phyloP scores from a whole-genome alignment of 2,329 filamentous ascomycete species.

The Apiospora hydei region DNA sequence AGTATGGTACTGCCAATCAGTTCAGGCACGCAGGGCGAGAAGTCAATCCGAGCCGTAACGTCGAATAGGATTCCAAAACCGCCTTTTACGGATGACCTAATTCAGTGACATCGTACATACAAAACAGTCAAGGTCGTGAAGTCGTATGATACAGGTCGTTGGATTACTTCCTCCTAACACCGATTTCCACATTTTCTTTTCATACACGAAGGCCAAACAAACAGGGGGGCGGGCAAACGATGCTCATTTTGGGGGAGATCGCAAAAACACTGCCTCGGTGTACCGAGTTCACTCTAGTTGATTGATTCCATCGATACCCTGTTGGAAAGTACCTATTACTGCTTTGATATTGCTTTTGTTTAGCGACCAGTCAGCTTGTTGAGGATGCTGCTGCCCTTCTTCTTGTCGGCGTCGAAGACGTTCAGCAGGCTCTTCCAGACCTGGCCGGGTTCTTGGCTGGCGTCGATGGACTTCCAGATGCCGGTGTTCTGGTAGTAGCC shows the following conservation, averaged over 20 bases:
- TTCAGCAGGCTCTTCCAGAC: constrained; percentile 94
- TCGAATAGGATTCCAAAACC: neutral
- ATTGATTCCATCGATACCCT: constrained; percentile 1
- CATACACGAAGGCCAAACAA: constrained; percentile 1
- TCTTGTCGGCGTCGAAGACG: constrained; percentile 76
- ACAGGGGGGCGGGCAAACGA: neutral
- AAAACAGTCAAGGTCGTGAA: constrained; percentile 4
- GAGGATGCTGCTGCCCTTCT: constrained; percentile 53
- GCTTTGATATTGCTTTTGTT: neutral
- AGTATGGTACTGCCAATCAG: neutral
- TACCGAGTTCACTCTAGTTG: neutral
- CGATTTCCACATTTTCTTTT: neutral
- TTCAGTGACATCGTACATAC: constrained; percentile 24
- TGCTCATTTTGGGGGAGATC: neutral
- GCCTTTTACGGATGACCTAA: neutral
- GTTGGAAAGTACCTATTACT: neutral
- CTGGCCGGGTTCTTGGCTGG: constrained; percentile 92
- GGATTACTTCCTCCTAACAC: constrained; percentile 16
- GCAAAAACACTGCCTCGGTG: neutral
- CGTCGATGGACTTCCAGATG: constrained; percentile 96
- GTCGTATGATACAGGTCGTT: constrained; percentile 24
- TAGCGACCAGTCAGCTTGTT: constrained; percentile 48
- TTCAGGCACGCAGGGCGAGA: neutral
- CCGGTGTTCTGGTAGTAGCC: constrained; percentile 96
- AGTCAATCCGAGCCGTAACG: neutral